These are phyloP conservation scores for Fusarium newnesense DNA, from an alignment of 2,329 filamentous ascomycete genomes.

Conservation along the genomic window DNA sequence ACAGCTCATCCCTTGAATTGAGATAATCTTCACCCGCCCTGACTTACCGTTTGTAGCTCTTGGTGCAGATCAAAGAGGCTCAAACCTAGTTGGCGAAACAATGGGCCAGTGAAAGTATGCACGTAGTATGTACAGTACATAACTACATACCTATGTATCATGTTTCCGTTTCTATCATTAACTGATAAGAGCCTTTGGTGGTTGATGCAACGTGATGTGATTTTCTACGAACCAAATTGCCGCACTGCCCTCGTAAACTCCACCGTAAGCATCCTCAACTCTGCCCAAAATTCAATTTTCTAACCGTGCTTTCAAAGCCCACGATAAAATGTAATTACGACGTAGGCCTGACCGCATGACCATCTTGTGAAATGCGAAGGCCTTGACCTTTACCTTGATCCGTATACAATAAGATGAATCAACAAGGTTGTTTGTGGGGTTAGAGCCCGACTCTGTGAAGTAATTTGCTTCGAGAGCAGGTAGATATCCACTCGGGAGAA, in stretches of 20 bases:
- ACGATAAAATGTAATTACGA: conserved; percentile 3
- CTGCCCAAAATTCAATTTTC: neutral
- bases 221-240: conserved; percentile 19
- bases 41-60: conserved; percentile 17
- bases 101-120: neutral
- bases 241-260: conserved; percentile 20
- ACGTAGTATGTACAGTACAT: neutral
- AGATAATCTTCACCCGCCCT: conserved; percentile 2
- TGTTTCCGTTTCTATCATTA: neutral
- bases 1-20: conserved; percentile 23
- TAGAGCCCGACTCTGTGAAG: conserved; percentile 21
- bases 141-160: neutral
- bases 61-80: conserved; percentile 15
- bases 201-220: conserved; percentile 28
- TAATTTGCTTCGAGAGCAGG: conserved; percentile 28
- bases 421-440: conserved; percentile 33
- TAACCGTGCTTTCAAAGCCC: conserved; percentile 4
- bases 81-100: conserved; percentile 11
- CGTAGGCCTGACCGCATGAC: conserved; percentile 22
- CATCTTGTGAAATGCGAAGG: conserved; percentile 10
- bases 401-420: conserved; percentile 27
- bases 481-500: conserved; percentile 24
- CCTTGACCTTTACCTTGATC: conserved; percentile 22
- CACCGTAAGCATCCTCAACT: conserved; percentile 17
- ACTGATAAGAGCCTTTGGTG: conserved; percentile 3